A percentile compares a stretch with the other conserved stretches of the same genome.
These are phyloP conservation scores for Triadica sebifera DNA, from an alignment of 345 rosid genomes.

Conservation along the genomic window DNA sequence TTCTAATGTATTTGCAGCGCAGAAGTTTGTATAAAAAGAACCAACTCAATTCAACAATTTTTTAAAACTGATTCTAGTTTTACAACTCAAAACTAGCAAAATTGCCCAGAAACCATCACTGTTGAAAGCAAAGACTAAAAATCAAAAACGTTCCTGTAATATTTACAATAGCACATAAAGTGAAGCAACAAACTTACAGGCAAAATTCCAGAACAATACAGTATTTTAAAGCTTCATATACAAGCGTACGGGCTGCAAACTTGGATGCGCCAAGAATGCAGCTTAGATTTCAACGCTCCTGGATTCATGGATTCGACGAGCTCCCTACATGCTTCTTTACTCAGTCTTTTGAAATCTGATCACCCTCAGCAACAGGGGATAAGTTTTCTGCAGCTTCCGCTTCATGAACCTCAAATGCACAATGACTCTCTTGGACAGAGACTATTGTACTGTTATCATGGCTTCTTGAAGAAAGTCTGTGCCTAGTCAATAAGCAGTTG, in stretches of 20 bases:
- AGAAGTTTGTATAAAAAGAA: not conserved
- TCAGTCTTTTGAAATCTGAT: slow-evolving; percentile 28
- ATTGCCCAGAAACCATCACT: slow-evolving; percentile 26
- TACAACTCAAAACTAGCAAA: slow-evolving; percentile 23
- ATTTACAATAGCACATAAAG: slow-evolving; percentile 26
- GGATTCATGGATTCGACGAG: slow-evolving; percentile 45
- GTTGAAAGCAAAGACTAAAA: not conserved
- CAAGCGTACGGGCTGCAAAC: slow-evolving; percentile 2
- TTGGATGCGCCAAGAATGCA: slow-evolving; percentile 5
- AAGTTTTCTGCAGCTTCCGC: slow-evolving; percentile 31
- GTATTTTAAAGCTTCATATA: not conserved
- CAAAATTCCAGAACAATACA: slow-evolving; percentile 4
- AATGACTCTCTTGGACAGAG: slow-evolving; percentile 34
- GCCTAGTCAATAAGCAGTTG: slow-evolving; percentile 38
- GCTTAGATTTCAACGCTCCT: not conserved
- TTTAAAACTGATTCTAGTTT: slow-evolving; percentile 12
- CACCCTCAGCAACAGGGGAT: slow-evolving; percentile 23
- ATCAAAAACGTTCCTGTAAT: slow-evolving; percentile 4
- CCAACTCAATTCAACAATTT: slow-evolving; percentile 1
- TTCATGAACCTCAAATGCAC: slow-evolving; percentile 22
- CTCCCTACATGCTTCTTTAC: slow-evolving; percentile 46
- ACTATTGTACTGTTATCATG: slow-evolving; percentile 26
- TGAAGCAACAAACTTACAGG: not conserved
- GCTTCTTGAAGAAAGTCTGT: slow-evolving; percentile 32
- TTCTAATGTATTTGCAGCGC: too few relatives aligned